Evolutionary conservation across 2,329 filamentous ascomycete species (phyloP).

Genomic region (Ceratocystis papillata): DNA sequence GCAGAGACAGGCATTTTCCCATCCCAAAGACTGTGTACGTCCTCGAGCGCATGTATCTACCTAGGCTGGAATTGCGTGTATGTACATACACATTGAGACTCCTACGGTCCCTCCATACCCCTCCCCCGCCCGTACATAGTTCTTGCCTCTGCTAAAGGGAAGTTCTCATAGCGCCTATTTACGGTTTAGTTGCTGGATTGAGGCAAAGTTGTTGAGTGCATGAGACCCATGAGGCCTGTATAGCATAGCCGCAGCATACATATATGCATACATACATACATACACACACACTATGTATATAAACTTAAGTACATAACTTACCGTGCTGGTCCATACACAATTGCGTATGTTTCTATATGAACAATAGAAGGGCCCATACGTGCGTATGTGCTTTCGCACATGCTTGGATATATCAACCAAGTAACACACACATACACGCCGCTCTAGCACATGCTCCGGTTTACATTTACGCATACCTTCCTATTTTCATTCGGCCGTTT

Average conservation of each 20-base stretch:
- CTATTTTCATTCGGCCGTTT: too few species aligned
- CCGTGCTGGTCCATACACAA: too few species aligned
- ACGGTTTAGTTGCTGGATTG: background rate
- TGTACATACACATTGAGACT: background rate
- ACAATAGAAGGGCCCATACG: too few species aligned
- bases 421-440: background rate
- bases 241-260: background rate
- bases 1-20: background rate
- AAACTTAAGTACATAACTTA: too few species aligned
- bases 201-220: background rate
- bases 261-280: background rate
- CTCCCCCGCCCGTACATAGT: background rate
- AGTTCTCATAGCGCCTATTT: background rate
- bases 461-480: too few species aligned
- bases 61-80: background rate
- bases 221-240: background rate
- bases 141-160: background rate
- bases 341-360: too few species aligned
- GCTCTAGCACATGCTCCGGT: too few species aligned
- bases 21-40: background rate
- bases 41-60: background rate
- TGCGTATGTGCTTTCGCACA: too few species aligned
- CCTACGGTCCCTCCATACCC: background rate
- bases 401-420: background rate
- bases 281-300: background rate